Evolutionary conservation across 495 filamentous ascomycete genomes (phyloP).

Genomic region (Penicillium bovifimosum): DNA sequence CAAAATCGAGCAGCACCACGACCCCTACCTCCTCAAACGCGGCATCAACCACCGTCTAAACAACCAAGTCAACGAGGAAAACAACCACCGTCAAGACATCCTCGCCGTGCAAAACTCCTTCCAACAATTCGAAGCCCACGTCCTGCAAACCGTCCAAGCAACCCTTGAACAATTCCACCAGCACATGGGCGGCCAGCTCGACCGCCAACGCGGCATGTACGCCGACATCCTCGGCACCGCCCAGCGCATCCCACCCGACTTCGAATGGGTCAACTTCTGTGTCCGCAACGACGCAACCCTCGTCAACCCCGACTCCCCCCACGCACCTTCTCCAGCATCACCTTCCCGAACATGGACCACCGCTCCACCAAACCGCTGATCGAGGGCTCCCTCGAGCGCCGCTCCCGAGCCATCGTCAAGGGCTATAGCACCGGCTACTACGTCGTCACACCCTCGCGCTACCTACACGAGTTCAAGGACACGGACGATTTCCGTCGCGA

Average conservation of each 20-base stretch:
- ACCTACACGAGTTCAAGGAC: conserved; percentile 93
- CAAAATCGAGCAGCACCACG: conserved; percentile 61
- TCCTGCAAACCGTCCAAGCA: conserved; percentile 76
- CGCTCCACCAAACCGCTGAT: conserved; percentile 72
- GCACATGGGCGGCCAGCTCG: conserved; percentile 70
- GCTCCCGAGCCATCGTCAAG: conserved; percentile 71
- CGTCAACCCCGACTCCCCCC: conserved; percentile 70
- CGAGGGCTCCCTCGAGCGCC: conserved; percentile 81
- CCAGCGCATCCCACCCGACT: conserved; percentile 78
- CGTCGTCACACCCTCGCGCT: conserved; percentile 78
- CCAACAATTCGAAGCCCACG: conserved; percentile 78
- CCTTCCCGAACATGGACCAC: conserved; percentile 87
- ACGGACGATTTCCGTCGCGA: conserved; percentile 79
- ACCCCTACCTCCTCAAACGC: conserved; percentile 84
- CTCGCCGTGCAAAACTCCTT: conserved; percentile 86
- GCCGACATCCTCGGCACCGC: conserved; percentile 72
- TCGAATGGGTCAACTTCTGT: conserved; percentile 86
- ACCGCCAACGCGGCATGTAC: conserved; percentile 73
- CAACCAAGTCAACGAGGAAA: conserved; percentile 91
- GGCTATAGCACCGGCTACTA: conserved; percentile 81
- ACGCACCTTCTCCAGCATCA: conserved; percentile 62
- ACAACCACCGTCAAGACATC: conserved; percentile 87
- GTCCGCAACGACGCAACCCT: conserved; percentile 61
- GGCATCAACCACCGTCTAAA: conserved; percentile 76
- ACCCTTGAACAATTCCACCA: conserved; percentile 75